Evolutionary conservation across 495 filamentous ascomycete genomes (phyloP).

Genomic region (Melanomma pulvis-pyrius): DNA sequence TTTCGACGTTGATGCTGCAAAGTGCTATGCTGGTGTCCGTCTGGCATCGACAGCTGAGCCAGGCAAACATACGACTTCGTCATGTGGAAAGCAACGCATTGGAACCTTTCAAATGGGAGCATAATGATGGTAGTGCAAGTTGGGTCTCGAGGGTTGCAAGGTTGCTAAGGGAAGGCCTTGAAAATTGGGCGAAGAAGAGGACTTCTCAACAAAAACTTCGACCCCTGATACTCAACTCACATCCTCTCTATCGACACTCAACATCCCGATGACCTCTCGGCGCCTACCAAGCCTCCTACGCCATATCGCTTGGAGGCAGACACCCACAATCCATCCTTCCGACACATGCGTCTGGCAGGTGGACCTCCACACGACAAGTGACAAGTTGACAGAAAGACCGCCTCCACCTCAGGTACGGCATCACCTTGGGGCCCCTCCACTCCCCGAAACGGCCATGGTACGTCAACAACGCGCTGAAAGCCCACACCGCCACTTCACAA

Average conservation of each 20-base stretch:
- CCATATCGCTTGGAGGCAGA: neutral
- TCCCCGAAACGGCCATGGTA: neutral
- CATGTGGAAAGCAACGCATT: neutral
- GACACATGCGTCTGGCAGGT: neutral
- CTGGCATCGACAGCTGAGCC: neutral
- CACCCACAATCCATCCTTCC: neutral
- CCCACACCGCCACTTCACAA: neutral
- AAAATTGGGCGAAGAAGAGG: too few relatives aligned
- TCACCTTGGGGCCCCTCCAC: too few relatives aligned
- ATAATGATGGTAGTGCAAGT: neutral
- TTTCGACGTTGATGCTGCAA: neutral
- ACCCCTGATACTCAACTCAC: too few relatives aligned
- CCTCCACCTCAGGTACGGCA: too few relatives aligned
- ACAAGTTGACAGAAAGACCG: neutral
- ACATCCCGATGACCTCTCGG: too few relatives aligned
- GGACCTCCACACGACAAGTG: neutral
- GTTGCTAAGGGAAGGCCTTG: too few relatives aligned
- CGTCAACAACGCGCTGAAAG: neutral
- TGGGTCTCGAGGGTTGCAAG: too few relatives aligned
- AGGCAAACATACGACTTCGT: neutral
- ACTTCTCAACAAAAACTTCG: too few relatives aligned
- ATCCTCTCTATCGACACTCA: too few relatives aligned
- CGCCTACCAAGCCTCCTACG: too few relatives aligned
- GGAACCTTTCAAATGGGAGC: neutral
- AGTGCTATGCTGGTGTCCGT: conserved; percentile 4